phyloP scores from a whole-genome alignment of 179 eudicot species.

The Actinidia arguta region DNA sequence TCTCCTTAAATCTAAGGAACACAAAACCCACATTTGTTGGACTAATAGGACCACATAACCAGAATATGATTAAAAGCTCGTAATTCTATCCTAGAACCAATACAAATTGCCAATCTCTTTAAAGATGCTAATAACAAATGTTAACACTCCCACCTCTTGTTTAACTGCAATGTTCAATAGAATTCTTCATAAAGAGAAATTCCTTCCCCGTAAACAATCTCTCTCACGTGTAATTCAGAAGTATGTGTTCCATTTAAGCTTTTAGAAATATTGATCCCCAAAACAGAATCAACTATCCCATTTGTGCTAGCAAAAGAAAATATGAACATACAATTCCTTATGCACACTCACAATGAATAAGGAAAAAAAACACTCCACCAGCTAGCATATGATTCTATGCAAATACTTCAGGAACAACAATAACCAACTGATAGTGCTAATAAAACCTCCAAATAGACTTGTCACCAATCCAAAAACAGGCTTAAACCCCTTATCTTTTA shows the following conservation, averaged over 20 bases:
- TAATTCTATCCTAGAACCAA: neutral
- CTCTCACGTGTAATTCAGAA: neutral
- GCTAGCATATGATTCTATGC: neutral
- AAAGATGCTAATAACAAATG: neutral
- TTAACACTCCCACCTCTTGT: neutral
- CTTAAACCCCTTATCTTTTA: neutral
- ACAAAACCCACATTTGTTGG: neutral
- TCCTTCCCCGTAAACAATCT: neutral
- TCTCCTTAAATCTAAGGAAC: neutral
- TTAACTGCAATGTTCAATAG: neutral
- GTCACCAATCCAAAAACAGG: neutral
- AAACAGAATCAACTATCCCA: neutral
- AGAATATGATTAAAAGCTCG: neutral
- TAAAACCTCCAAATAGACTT: neutral
- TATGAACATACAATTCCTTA: neutral
- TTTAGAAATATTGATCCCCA: neutral
- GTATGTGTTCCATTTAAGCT: neutral
- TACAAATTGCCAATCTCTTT: neutral
- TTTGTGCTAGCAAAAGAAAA: neutral
- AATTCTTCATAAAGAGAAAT: neutral
- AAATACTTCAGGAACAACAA: neutral
- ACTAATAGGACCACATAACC: neutral
- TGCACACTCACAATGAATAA: neutral
- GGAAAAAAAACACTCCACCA: neutral
- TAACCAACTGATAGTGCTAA: neutral